Evolutionary conservation across 805 yeast genomes (phyloP), one percentile per base, ranked within the genome.

Genomic region (Nakazawaea peltata): DNA sequence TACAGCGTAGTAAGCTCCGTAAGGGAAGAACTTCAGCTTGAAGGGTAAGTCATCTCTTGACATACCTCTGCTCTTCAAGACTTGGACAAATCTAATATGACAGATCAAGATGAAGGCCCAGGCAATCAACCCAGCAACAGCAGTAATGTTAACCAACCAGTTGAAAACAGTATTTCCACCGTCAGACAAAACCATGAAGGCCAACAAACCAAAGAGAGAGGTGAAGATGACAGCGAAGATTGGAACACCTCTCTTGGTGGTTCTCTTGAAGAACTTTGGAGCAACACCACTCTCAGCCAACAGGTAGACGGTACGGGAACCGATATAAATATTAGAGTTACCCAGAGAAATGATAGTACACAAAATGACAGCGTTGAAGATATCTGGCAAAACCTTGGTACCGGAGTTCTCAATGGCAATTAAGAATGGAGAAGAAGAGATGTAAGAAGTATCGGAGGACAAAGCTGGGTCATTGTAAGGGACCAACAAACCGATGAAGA

Each of bases 131-230:
- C 88, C 88, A 9, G 87, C 78, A 32, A 80, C 79, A 19, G 83
- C 82, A n/a, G 84, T 71, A 46, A 81, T 79, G 54, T 79, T 80
- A 45, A 80, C 59, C 40, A 81, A 63, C 88, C 88, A 81, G 49
- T 69, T 61, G 60, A 81, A 81, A 21, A 77, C 87, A 3, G 68
- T 64, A 27, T 53, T 50, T 39, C 81, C 81, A 38, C 69, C 61
- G 15, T 59, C 53, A 5, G 79, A 67, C 14, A 73, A 73, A 30
- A 61, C 65, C 58, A 81, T 57, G 61, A 70, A 79, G 2, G 77
- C 85, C 38, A 81, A 57, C 17, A 74, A 61, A 31, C 88, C 90
- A 49, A 80, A 73, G 2, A 63, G 46, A 2, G 84, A 61, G 4
- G 86, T 76, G 51, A 65, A 53, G 1, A 70, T 35, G 16, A 79